These are phyloP conservation scores for Plantago rigida DNA, from an alignment of 305 asterid genomes.

Conservation along the genomic window DNA sequence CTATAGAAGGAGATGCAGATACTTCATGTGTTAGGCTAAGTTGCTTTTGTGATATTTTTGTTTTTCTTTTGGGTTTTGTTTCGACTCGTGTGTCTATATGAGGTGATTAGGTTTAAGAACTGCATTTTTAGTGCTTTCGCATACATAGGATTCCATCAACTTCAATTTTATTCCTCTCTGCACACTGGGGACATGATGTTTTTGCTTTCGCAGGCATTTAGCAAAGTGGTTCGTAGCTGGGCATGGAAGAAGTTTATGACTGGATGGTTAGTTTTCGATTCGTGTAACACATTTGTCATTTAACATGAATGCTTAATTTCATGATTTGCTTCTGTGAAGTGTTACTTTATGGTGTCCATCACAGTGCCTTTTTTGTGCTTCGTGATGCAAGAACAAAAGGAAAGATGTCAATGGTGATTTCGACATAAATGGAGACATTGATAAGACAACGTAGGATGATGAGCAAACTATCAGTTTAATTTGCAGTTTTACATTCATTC, in stretches of 20 bases:
- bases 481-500: not conserved
- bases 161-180: not conserved
- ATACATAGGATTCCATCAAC: no score
- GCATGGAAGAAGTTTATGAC: constrained; percentile 50
- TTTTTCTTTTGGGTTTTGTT: no score
- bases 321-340: not conserved
- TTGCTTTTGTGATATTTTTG: no score
- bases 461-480: not conserved
- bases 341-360: not conserved
- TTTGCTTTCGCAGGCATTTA: constrained; percentile 36
- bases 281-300: constrained; percentile 1
- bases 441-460: no score
- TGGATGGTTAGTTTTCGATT: constrained; percentile 38
- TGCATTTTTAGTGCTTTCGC: no score
- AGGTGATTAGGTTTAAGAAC: no score
- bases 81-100: no score
- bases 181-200: not conserved
- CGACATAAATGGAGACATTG: no score
- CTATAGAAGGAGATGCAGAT: no score
- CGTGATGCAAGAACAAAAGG: not conserved
- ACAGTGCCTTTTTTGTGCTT: not conserved
- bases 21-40: no score
- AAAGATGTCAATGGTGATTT: no score
- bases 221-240: constrained; percentile 53
- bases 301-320: not conserved